Evolutionary conservation across 495 filamentous ascomycete species (phyloP).

Genomic region (Platismatia glauca): DNA sequence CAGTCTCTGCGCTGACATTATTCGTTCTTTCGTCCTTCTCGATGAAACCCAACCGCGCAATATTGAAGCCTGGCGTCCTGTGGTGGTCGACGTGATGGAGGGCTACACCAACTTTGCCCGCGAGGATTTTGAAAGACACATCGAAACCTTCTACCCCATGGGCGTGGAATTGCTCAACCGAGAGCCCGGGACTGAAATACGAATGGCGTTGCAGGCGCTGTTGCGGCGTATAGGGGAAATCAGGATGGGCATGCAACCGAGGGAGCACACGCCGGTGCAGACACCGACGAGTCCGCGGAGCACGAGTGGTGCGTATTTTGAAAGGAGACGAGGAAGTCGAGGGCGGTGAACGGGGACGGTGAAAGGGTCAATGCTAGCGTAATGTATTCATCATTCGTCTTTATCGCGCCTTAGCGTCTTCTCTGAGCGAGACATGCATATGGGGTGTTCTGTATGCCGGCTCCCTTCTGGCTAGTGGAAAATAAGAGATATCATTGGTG

Average conservation of each 20-base stretch:
- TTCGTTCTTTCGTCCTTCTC: conserved; percentile 68
- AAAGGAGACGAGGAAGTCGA: conserved; percentile 23
- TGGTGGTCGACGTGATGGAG: conserved; percentile 95
- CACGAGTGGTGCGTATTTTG: conserved; percentile 19
- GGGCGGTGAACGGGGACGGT: conserved; percentile 4
- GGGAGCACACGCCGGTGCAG: conserved; percentile 27
- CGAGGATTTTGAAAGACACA: conserved; percentile 72
- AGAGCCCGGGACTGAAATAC: conserved; percentile 68
- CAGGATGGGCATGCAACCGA: conserved; percentile 52
- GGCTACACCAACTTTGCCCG: conserved; percentile 81
- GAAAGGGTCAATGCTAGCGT: neutral
- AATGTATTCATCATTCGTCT: neutral
- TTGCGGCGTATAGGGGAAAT: conserved; percentile 77
- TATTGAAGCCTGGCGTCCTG: conserved; percentile 90
- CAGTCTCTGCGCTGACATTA: conserved; percentile 82
- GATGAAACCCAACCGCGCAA: conserved; percentile 94
- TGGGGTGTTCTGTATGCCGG: neutral
- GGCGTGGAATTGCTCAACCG: conserved; percentile 73
- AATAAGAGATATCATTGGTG: neutral
- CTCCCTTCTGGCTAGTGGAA: neutral
- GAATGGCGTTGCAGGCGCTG: conserved; percentile 64
- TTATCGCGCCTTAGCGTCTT: conserved; percentile 3
- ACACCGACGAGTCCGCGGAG: conserved; percentile 40
- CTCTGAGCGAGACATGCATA: neutral
- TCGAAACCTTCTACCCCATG: conserved; percentile 77